These are phyloP conservation scores for Penicillium sp. DNA, from an alignment of 2,329 filamentous ascomycete genomes.

Conservation along the genomic window DNA sequence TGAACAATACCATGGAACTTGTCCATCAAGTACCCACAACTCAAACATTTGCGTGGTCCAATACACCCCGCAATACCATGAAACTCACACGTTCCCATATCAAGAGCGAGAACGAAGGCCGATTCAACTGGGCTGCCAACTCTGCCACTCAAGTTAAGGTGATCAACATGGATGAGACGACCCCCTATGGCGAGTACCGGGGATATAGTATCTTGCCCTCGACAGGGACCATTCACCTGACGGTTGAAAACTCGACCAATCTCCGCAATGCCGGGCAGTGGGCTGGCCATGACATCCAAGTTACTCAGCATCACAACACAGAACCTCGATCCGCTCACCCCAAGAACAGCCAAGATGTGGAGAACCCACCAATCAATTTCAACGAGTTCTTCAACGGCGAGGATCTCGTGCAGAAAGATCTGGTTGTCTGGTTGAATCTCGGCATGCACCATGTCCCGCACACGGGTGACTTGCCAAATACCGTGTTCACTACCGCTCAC, in stretches of 20 bases:
- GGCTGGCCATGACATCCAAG: background rate
- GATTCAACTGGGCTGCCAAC: background rate
- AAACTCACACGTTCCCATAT: background rate
- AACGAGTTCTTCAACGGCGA: background rate
- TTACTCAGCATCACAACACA: background rate
- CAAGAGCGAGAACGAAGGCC: background rate
- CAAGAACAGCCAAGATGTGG: background rate
- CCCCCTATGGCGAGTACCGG: background rate
- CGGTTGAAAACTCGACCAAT: background rate
- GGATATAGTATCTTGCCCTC: background rate
- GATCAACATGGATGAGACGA: background rate
- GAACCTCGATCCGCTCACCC: background rate
- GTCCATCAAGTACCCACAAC: background rate
- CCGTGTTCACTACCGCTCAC: slow-evolving; percentile 36
- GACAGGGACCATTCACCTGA: background rate
- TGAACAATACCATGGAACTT: background rate
- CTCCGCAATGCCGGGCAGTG: background rate
- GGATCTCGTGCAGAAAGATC: background rate
- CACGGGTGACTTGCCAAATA: slow-evolving; percentile 56
- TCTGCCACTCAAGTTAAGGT: background rate
- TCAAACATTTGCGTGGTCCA: background rate
- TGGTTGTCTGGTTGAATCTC: slow-evolving; percentile 55
- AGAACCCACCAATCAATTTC: background rate
- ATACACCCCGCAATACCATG: background rate
- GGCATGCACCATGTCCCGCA: slow-evolving; percentile 62